A percentile compares a stretch with the other conserved stretches of the same genome.
Evolutionary conservation across 1,284 basidiomycete species (phyloP).

Genomic region (Trametes polyzona): DNA sequence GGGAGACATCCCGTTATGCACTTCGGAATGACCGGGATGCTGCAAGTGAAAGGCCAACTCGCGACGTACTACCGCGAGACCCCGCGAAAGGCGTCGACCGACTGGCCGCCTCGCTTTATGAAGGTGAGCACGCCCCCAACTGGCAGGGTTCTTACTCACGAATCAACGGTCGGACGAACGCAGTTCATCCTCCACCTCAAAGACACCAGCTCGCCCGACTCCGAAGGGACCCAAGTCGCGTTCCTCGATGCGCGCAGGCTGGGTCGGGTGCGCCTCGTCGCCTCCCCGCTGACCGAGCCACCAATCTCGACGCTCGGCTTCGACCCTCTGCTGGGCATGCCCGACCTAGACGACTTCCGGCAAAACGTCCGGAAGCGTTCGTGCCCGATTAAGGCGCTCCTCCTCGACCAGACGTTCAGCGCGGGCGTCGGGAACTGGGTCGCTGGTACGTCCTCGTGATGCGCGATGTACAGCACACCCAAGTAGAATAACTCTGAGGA

Average conservation of each 20-base stretch:
- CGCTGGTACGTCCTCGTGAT: conserved; percentile 52
- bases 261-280: conserved; percentile 69
- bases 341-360: conserved; percentile 60
- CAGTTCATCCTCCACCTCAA: conserved; percentile 69
- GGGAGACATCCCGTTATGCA: conserved; percentile 75
- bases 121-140: conserved; percentile 49
- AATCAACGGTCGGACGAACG: background rate
- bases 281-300: conserved; percentile 62
- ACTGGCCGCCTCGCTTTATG: conserved; percentile 82
- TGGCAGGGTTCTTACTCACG: background rate
- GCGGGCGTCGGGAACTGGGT: conserved; percentile 89
- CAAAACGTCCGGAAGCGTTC: conserved; percentile 55
- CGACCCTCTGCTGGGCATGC: conserved; percentile 80
- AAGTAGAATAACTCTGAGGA: no score
- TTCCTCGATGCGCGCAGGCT: conserved; percentile 75
- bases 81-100: conserved; percentile 49
- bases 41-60: conserved; percentile 72
- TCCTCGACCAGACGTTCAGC: conserved; percentile 82
- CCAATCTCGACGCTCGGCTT: conserved; percentile 77
- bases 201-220: conserved; percentile 34
- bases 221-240: conserved; percentile 51
- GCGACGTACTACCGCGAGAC: conserved; percentile 68
- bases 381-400: conserved; percentile 78
- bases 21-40: conserved; percentile 86
- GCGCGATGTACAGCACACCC: no score